A percentile compares a stretch with the other conserved stretches of the same genome.
These are phyloP conservation scores for Naematelia aurantialba DNA, from an alignment of 768 basidiomycete species.

Conservation along the genomic window DNA sequence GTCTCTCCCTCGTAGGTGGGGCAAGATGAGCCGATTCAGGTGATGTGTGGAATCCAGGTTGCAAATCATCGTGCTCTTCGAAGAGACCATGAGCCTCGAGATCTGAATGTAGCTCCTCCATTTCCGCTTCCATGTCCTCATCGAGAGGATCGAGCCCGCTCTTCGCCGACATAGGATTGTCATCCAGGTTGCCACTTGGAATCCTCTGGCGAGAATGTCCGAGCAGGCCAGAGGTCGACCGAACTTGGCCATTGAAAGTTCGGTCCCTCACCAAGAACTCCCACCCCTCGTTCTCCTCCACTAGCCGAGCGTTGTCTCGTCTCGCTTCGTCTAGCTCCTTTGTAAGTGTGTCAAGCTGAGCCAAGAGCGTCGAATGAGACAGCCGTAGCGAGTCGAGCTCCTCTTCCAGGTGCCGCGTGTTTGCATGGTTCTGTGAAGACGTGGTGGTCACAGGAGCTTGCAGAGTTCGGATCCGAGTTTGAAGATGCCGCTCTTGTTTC, in stretches of 20 bases:
- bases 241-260: constrained; percentile 69
- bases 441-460: background rate
- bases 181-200: constrained; percentile 1
- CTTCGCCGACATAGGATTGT: constrained; percentile 1
- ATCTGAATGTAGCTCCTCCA: constrained; percentile 29
- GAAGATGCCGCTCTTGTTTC: constrained; percentile 34
- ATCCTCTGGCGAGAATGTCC: background rate
- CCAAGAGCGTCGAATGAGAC: constrained; percentile 76
- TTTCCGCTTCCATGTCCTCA: constrained; percentile 25
- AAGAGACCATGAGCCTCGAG: constrained; percentile 28
- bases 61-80: constrained; percentile 13
- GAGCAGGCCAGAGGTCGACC: constrained; percentile 6
- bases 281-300: constrained; percentile 94
- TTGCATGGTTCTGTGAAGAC: background rate
- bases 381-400: constrained; percentile 83
- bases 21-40: constrained; percentile 8
- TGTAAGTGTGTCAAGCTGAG: constrained; percentile 76
- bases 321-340: constrained; percentile 81
- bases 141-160: constrained; percentile 20
- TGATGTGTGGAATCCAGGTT: background rate
- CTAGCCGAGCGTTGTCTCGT: constrained; percentile 69
- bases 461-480: constrained; percentile 17
- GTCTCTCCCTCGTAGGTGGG: constrained; percentile 3
- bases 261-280: constrained; percentile 87
- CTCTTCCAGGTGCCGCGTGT: constrained; percentile 22